Base-by-base conservation (phyloP, 306 rosid species). In the Herpetospermum pedunculosum region DNA sequence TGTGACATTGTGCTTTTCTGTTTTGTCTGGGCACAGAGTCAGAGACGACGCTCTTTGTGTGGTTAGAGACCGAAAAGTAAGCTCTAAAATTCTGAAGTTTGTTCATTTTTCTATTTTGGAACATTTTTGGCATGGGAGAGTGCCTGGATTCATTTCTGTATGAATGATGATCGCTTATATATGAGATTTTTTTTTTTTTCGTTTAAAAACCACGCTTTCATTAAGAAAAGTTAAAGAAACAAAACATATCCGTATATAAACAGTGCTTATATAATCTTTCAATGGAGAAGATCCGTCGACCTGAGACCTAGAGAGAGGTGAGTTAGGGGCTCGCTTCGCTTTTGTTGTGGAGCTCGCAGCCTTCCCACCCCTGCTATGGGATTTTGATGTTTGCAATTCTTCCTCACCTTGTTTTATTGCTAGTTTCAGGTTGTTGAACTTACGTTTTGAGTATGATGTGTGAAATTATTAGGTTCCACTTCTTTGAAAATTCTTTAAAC, bases 41-140 rank as follows among this genome's bases (percentile, higher is more conserved):
- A 84, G 75, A 73, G 97, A 86, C 50, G 94, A 87, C 13, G 21
- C 81, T 35, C 70, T 77, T 4, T 37, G 76, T 8, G 40, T 81
- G 29, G 70, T 93, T 44, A 81, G 85, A 80, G 89, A 84, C 72
- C 80, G 96, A 73, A 89, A 87, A 75, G 98, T 94, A 84, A 85
- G 92, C 41, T 44, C 26, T 49, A 47, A 71, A 75, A 63, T 19
- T 76, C 23, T 68, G 25, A 30, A 46, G 26, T 47, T 75, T 34
- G n/a, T 59, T 29, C 65, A 3, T 16, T 75, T 52, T 75, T 44
- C 14, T 38, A 25, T 43, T 57, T 75, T 2, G 9, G 15, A 37
- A 55, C 23, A 37, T 44, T 43, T 74, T 12, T 74, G 48, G 52
- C 40, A 9, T 25, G 53, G 70, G 10, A 37, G n/a, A 50, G 76